Percentiles rank a stretch among this genome's conserved stretches.
Evolutionary conservation across 2,329 filamentous ascomycete species (phyloP).

Genomic region (Aspergillus jensenii): DNA sequence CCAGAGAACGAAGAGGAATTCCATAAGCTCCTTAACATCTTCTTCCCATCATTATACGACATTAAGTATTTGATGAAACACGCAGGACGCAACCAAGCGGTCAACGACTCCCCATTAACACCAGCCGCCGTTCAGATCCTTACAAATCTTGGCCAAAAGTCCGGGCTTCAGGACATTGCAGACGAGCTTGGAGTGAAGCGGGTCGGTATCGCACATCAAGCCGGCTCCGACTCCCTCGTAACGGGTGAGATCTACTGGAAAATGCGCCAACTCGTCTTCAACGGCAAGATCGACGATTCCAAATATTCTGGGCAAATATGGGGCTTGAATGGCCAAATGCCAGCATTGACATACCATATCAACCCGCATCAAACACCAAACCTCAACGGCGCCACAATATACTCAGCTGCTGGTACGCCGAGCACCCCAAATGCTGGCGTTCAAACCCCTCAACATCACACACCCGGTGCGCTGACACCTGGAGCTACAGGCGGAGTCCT

Average conservation of each 20-base stretch:
- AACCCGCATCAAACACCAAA: conserved; percentile 52
- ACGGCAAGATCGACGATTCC: conserved; percentile 72
- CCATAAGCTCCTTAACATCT: conserved; percentile 82
- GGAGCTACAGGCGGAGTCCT: conserved; percentile 73
- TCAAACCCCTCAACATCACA: conserved; percentile 52
- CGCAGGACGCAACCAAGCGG: conserved; percentile 69
- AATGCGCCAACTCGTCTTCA: conserved; percentile 84
- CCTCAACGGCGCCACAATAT: conserved; percentile 55
- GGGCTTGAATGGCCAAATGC: conserved; percentile 76
- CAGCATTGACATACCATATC: conserved; percentile 47
- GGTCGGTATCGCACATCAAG: conserved; percentile 84
- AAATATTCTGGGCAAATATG: conserved; percentile 88
- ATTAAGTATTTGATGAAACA: conserved; percentile 97
- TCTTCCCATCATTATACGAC: conserved; percentile 91
- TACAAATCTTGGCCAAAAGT: conserved; percentile 83
- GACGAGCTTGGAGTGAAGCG: conserved; percentile 90
- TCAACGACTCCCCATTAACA: conserved; percentile 63
- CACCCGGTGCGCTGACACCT: conserved; percentile 67
- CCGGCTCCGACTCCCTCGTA: conserved; percentile 87
- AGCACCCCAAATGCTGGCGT: conserved; percentile 66
- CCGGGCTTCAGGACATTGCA: conserved; percentile 87
- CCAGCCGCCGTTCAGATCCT: conserved; percentile 70
- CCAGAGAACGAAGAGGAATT: conserved; percentile 90
- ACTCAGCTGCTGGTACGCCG: conserved; percentile 53
- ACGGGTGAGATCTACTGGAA: conserved; percentile 96